These are phyloP conservation scores for Dovyalis caffra DNA, from an alignment of 345 rosid genomes.

Conservation along the genomic window DNA sequence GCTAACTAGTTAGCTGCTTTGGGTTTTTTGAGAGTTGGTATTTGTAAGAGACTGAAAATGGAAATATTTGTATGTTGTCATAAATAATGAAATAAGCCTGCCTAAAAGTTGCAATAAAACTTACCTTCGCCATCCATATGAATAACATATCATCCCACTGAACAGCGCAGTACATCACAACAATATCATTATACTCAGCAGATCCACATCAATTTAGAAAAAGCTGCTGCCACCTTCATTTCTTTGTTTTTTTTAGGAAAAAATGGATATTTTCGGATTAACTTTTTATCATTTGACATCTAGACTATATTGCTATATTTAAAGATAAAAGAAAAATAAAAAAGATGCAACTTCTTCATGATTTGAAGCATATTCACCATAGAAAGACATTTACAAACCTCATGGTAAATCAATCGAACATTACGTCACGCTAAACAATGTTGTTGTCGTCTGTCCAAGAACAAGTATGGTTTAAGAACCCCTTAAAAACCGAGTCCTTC, in stretches of 20 bases:
- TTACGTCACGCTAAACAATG: not conserved
- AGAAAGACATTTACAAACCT: no score
- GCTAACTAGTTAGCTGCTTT: not conserved
- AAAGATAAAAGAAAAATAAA: no score
- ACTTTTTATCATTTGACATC: no score
- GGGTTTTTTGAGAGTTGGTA: not conserved
- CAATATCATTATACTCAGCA: no score
- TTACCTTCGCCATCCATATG: not conserved
- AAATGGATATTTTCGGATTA: no score
- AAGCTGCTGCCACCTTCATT: not conserved
- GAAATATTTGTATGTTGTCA: not conserved
- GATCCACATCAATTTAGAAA: not conserved
- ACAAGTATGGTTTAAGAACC: not conserved
- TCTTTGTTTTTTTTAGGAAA: no score
- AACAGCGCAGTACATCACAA: no score
- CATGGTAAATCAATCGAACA: no score
- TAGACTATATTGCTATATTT: no score
- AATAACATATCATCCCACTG: no score
- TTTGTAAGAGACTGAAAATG: not conserved
- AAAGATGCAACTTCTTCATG: no score
- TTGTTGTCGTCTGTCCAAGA: not conserved
- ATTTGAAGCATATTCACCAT: no score
- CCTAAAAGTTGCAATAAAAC: not conserved
- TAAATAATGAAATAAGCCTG: not conserved
- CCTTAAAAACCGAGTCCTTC: not conserved